Conservation (phyloP, 441 rosid species). For the Arabidopsis lyrata region DNA sequence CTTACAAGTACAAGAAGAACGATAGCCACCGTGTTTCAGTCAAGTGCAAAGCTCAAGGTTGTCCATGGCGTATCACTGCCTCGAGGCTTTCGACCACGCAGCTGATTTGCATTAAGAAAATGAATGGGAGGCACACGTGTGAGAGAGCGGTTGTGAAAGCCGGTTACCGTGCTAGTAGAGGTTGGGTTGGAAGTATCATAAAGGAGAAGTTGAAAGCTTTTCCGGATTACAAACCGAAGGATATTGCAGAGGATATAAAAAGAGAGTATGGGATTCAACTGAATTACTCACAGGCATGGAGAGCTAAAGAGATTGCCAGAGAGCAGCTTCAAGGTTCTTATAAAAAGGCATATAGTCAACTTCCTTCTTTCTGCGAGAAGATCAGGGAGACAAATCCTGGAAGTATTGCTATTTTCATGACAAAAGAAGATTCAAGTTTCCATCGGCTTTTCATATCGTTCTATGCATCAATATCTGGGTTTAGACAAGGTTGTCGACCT, state of each 20-base stretch:
- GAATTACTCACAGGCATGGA: constrained; percentile 81
- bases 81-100: constrained; percentile 73
- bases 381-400: constrained; percentile 85
- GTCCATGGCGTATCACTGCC: constrained; percentile 83
- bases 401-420: constrained; percentile 64
- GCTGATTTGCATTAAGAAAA: constrained; percentile 70
- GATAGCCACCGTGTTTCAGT: constrained; percentile 77
- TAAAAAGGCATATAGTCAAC: constrained; percentile 70
- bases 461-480: constrained; percentile 72
- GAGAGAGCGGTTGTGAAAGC: constrained; percentile 73
- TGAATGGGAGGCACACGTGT: constrained; percentile 67
- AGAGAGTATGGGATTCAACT: constrained; percentile 76
- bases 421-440: constrained; percentile 76
- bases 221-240: constrained; percentile 75
- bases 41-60: constrained; percentile 73
- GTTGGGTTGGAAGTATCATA: constrained; percentile 79
- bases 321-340: constrained; percentile 84
- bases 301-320: constrained; percentile 80
- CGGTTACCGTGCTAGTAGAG: constrained; percentile 71
- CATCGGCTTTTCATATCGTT: constrained; percentile 76
- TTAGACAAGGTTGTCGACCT: constrained; percentile 75
- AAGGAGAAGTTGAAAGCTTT: constrained; percentile 73
- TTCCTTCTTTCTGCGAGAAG: constrained; percentile 76
- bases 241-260: constrained; percentile 71
- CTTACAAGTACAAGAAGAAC: constrained; percentile 71